A percentile compares a stretch with the other conserved stretches of the same genome.
phyloP scores from a whole-genome alignment of 768 basidiomycete species.

The Bullera alba region DNA sequence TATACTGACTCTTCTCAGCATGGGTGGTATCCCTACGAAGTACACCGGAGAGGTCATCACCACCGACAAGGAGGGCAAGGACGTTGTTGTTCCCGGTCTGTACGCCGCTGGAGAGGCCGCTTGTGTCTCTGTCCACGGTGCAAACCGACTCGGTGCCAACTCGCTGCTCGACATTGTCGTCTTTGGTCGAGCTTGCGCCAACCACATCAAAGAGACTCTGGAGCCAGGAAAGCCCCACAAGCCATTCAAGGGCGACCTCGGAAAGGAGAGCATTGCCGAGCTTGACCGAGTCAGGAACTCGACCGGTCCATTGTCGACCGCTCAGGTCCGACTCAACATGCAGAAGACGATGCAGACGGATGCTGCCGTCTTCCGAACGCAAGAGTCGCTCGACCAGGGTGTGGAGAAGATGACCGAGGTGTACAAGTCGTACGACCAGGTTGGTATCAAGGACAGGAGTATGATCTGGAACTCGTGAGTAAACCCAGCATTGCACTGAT shows the following conservation, averaged over 20 bases:
- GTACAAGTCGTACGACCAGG: conserved; percentile 79
- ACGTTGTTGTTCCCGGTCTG: conserved; percentile 87
- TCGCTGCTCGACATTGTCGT: conserved; percentile 98
- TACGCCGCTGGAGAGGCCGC: conserved; percentile 99
- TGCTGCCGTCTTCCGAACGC: conserved; percentile 95
- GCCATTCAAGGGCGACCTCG: conserved; percentile 75
- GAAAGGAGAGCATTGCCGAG: conserved; percentile 73
- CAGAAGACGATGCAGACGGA: conserved; percentile 99
- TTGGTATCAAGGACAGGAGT: conserved; percentile 94
- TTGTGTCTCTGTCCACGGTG: conserved; percentile 97
- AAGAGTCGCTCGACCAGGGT: conserved; percentile 82
- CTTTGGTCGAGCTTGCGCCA: conserved; percentile 97
- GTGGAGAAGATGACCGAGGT: conserved; percentile 77
- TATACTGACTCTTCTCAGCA: conserved; percentile 44
- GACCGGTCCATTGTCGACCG: conserved; percentile 74
- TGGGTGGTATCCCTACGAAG: conserved; percentile 98
- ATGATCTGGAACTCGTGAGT: conserved; percentile 99
- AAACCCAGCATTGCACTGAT: background rate
- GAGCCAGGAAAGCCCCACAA: conserved; percentile 88
- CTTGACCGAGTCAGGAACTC: conserved; percentile 73
- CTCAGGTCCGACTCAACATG: conserved; percentile 87
- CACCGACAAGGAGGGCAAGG: conserved; percentile 76
- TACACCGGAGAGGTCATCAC: conserved; percentile 98
- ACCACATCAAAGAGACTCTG: conserved; percentile 88
- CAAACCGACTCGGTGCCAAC: conserved; percentile 98